A percentile compares a stretch with the other conserved stretches of the same genome.
These are phyloP conservation scores for Physcomitrium patens DNA, from an alignment of 225 moss, liverwort and hornwort species.

Conservation along the genomic window DNA sequence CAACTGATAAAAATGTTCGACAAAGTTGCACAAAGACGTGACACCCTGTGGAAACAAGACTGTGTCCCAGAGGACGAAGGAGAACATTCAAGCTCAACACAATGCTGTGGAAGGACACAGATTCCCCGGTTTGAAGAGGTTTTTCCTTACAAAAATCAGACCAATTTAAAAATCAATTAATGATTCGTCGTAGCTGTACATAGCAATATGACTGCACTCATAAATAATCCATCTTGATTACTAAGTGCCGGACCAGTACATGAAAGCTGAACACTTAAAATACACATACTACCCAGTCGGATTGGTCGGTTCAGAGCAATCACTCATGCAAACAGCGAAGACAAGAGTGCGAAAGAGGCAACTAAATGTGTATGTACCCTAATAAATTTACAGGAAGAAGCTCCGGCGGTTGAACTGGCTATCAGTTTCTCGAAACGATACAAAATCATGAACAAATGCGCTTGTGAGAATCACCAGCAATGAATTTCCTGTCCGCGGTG, in stretches of 20 bases:
- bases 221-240: neutral
- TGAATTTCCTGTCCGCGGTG: neutral
- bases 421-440: neutral
- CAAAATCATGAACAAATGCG: neutral
- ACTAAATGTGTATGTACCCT: conserved; percentile 32
- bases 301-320: conserved; percentile 11
- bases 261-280: conserved; percentile 18
- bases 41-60: too few species aligned
- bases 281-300: conserved; percentile 27
- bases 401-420: neutral
- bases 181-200: conserved; percentile 15
- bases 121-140: too few species aligned
- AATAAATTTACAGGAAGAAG: conserved; percentile 18
- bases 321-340: neutral
- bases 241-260: conserved; percentile 8
- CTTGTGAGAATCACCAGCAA: conserved; percentile 11
- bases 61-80: too few species aligned
- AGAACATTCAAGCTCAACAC: too few species aligned
- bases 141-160: neutral
- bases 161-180: neutral
- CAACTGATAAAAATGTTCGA: too few species aligned
- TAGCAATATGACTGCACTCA: neutral
- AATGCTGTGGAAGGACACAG: too few species aligned
- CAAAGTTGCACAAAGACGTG: too few species aligned
- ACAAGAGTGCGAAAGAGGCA: neutral